phyloP scores from a whole-genome alignment of 192 early-diverging fungal species.

The Umbelopsis isabellina region DNA sequence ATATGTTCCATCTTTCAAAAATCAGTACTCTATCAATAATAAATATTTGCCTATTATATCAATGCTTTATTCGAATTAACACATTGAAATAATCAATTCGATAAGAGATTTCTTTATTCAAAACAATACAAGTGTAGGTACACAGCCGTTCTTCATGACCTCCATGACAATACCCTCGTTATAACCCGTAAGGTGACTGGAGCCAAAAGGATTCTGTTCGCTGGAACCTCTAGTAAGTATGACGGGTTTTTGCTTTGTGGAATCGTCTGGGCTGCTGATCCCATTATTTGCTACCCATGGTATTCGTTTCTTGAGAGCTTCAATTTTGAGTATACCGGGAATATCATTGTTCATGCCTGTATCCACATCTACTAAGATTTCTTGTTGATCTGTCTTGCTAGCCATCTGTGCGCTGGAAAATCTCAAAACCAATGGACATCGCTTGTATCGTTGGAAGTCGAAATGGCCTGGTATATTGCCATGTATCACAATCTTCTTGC shows the following conservation, averaged over 20 bases:
- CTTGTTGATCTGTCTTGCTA: not conserved
- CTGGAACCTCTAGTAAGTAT: slow-evolving; percentile 65
- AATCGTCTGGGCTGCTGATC: slow-evolving; percentile 28
- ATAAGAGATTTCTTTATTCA: slow-evolving; percentile 18
- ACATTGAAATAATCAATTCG: too few species aligned
- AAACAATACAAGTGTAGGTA: slow-evolving; percentile 62
- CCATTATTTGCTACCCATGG: slow-evolving; percentile 26
- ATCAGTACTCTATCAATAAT: too few species aligned
- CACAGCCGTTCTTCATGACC: slow-evolving; percentile 65
- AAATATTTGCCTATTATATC: too few species aligned
- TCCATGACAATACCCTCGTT: slow-evolving; percentile 62
- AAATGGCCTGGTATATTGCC: slow-evolving; percentile 71
- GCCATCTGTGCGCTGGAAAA: slow-evolving; percentile 26
- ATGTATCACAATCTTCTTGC: slow-evolving; percentile 76
- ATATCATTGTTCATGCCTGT: slow-evolving; percentile 14
- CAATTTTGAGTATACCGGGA: not conserved
- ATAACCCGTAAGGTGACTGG: slow-evolving; percentile 67
- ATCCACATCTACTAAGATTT: slow-evolving; percentile 23
- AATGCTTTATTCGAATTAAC: too few species aligned
- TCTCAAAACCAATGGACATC: slow-evolving; percentile 55
- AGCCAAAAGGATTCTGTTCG: slow-evolving; percentile 73
- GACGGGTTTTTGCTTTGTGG: slow-evolving; percentile 48
- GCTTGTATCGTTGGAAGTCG: slow-evolving; percentile 68
- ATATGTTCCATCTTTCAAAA: too few species aligned
- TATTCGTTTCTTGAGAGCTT: slow-evolving; percentile 35